Evolutionary conservation across 768 basidiomycete genomes (phyloP), one percentile per base, ranked within the genome.

Genomic region (Boletellus ananas): DNA sequence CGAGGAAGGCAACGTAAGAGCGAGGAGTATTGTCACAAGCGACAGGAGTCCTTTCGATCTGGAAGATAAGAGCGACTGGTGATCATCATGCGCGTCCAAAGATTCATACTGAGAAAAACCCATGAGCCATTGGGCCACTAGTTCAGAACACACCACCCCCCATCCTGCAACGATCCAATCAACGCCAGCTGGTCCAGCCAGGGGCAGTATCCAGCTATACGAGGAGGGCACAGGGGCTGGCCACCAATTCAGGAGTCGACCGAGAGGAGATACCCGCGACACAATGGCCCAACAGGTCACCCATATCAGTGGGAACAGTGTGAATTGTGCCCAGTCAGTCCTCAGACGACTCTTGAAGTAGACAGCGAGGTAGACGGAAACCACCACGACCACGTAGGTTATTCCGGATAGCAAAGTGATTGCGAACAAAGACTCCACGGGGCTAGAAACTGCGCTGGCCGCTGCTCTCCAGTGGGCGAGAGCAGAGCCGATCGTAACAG

Each of bases 141-240:
- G 58, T 55, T 84, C 77, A 8, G 85, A 79, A 23, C 79, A 57
- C 10, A 90, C 74, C 10, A 81, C 79, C 5, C 87, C 86, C 84
- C 85, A 92, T 8, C 80, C 82, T n/a, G 79, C 89, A 7, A 79
- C 74, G 23, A 85, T 63, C 85, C 87, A 92, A 63, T 92, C 87
- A 50, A 80, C 75, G 8, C 78, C 80, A 29, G 73, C 66, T 29
- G 83, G 74, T 5, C 90, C 90, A 20, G 79, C 54, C 38, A 74
- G 63, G 0, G 77, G 79, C 2, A 78, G 57, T n/a, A 83, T 64
- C 88, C 89, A 93, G 3, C 60, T 60, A 59, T 91, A 92, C 0
- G 76, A 74, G 31, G 75, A 63, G 7, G 74, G 63, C 13, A 79
- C 71, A 10, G 87, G 82, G 29, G 76, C 83, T 39, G 60, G 61